Conservation (phyloP, 1,284 basidiomycete species). For the Salmacisia buchloeana region DNA sequence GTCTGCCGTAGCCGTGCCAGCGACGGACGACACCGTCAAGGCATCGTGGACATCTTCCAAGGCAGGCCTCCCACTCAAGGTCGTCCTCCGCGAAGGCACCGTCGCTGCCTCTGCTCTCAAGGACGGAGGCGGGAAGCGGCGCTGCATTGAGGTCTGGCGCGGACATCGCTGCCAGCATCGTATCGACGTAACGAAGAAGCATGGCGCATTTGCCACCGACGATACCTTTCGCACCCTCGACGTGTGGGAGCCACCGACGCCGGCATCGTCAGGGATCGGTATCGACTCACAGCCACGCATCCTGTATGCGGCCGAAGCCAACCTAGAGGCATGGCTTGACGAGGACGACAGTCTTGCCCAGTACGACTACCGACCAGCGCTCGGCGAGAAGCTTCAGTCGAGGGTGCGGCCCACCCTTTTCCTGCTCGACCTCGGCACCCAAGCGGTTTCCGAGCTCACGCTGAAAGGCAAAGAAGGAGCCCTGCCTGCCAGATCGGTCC, state of each 20-base stretch:
- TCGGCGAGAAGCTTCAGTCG: slow-evolving; percentile 16
- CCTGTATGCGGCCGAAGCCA: slow-evolving; percentile 57
- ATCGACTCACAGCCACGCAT: slow-evolving; percentile 41
- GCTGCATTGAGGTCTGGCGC: slow-evolving; percentile 63
- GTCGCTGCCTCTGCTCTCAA: slow-evolving; percentile 66
- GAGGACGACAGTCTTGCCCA: slow-evolving; percentile 13
- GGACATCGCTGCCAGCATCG: slow-evolving; percentile 53
- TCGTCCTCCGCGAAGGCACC: slow-evolving; percentile 63
- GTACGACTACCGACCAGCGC: slow-evolving; percentile 22
- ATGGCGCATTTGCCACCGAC: slow-evolving; percentile 63
- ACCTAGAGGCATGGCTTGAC: slow-evolving; percentile 17
- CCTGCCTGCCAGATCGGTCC: slow-evolving; percentile 60
- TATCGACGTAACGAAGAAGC: slow-evolving; percentile 60
- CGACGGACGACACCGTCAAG: slow-evolving; percentile 1
- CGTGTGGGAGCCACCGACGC: too few species aligned
- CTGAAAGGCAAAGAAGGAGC: slow-evolving; percentile 19
- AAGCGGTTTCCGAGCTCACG: slow-evolving; percentile 3
- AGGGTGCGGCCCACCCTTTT: background rate
- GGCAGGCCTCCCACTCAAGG: slow-evolving; percentile 24
- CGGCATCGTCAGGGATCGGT: too few species aligned
- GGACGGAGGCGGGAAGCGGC: slow-evolving; percentile 51
- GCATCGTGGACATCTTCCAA: slow-evolving; percentile 46
- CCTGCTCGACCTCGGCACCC: background rate
- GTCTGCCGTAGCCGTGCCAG: background rate
- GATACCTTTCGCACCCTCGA: slow-evolving; percentile 54